Evolutionary conservation across 1,284 basidiomycete genomes (phyloP).

Genomic region (Cryptococcus sp.): DNA sequence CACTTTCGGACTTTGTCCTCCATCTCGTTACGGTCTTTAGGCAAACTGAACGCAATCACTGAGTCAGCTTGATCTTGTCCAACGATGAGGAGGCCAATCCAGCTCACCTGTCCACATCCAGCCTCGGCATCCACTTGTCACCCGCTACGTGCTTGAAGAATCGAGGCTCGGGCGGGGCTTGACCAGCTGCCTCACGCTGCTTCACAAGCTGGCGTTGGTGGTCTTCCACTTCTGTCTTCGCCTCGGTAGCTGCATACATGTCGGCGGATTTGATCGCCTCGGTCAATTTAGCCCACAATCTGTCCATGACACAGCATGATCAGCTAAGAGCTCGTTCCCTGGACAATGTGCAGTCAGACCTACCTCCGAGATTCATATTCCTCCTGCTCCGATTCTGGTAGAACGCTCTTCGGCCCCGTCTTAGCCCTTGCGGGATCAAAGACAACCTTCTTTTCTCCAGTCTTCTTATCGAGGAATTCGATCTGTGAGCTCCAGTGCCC

Average conservation of each 20-base stretch:
- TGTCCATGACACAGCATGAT: constrained; percentile 35
- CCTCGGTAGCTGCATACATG: constrained; percentile 89
- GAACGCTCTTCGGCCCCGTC: constrained; percentile 77
- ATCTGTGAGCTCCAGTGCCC: constrained; percentile 92
- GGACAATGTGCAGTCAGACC: constrained; percentile 28
- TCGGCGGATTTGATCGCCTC: constrained; percentile 82
- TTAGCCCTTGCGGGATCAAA: constrained; percentile 81
- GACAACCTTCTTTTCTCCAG: constrained; percentile 69
- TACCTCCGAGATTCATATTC: constrained; percentile 83
- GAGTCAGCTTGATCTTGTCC: constrained; percentile 3
- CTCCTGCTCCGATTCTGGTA: constrained; percentile 84
- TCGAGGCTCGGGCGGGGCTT: constrained; percentile 61
- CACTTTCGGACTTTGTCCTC: constrained; percentile 62
- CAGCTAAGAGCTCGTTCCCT: background rate
- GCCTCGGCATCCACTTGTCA: constrained; percentile 76
- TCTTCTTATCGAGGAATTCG: constrained; percentile 76
- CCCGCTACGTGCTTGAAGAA: constrained; percentile 73
- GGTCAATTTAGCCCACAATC: constrained; percentile 84
- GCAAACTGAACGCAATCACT: constrained; percentile 58
- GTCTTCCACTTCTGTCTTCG: constrained; percentile 90
- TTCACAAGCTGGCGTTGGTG: constrained; percentile 81
- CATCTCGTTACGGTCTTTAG: constrained; percentile 67
- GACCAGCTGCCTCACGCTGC: constrained; percentile 70
- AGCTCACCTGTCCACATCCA: constrained; percentile 61
- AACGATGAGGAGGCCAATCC: background rate